Evolutionary conservation across 805 yeast genomes (phyloP).

Genomic region (Candida anglica): DNA sequence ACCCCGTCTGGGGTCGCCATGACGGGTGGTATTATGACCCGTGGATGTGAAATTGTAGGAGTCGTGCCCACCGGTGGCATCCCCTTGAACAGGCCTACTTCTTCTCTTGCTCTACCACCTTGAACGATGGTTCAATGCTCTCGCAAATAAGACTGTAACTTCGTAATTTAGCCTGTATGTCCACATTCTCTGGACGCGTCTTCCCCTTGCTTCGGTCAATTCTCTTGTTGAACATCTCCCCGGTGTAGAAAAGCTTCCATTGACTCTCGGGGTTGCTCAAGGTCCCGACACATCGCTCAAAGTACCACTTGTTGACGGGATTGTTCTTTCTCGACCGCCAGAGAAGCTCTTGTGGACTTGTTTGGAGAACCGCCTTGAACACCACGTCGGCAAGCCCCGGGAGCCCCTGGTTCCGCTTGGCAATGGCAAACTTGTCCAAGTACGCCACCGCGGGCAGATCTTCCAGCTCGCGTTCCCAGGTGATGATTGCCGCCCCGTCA

Average conservation of each 20-base stretch:
- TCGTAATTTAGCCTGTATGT: constrained; percentile 29
- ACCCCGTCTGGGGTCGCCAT: no score
- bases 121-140: constrained; percentile 54
- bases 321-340: constrained; percentile 89
- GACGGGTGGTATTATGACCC: no score
- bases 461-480: constrained; percentile 60
- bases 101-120: neutral
- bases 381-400: constrained; percentile 92
- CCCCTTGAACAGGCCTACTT: no score
- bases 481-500: constrained; percentile 91
- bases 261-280: constrained; percentile 31
- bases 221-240: constrained; percentile 34
- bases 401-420: constrained; percentile 79
- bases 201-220: constrained; percentile 17
- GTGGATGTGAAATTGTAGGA: no score
- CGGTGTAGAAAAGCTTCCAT: constrained; percentile 41
- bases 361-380: constrained; percentile 70
- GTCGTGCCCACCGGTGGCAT: no score
- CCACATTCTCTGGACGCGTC: constrained; percentile 9
- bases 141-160: constrained; percentile 53
- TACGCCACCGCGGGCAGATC: constrained; percentile 47
- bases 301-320: constrained; percentile 97
- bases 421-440: constrained; percentile 90
- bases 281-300: constrained; percentile 81
- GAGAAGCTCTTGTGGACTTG: constrained; percentile 68